Conservation (phyloP, 352 stramenopile genomes). For the Phytophthora aleatoria region DNA sequence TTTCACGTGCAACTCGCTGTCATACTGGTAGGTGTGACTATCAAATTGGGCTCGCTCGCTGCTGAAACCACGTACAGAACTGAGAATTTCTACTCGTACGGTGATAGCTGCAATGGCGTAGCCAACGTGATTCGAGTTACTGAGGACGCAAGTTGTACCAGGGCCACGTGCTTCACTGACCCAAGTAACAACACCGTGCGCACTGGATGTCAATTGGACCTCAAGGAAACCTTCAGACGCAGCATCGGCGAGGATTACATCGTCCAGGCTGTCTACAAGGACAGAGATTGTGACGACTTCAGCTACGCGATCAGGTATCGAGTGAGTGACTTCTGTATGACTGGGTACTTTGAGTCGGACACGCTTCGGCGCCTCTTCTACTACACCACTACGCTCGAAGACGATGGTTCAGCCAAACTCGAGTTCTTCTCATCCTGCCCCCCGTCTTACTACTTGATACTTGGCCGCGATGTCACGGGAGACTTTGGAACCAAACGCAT, state of each 20-base stretch:
- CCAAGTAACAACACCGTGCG: not conserved
- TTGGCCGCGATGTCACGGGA: not conserved
- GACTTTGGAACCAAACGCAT: not conserved
- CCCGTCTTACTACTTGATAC: not conserved
- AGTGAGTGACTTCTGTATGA: not conserved
- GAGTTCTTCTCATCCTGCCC: slow-evolving; percentile 3
- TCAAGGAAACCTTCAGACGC: not conserved
- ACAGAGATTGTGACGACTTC: not conserved
- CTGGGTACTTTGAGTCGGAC: not conserved
- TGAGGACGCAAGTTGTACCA: not conserved
- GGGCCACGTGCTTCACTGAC: not conserved
- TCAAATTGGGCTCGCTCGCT: not conserved
- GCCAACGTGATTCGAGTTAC: not conserved
- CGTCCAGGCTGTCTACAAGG: slow-evolving; percentile 1
- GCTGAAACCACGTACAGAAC: slow-evolving; percentile 1
- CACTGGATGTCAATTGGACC: not conserved
- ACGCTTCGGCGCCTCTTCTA: not conserved
- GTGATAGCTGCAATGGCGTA: not conserved
- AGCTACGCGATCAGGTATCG: slow-evolving; percentile 3
- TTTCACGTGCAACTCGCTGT: not conserved
- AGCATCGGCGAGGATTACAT: not conserved
- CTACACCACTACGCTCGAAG: not conserved
- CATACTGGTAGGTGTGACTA: not conserved
- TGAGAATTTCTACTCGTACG: not conserved
- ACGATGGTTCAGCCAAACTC: slow-evolving; percentile 4